Evolutionary conservation across 805 yeast genomes (phyloP), one percentile per base, ranked within the genome.

Genomic region (Candida nemodendra): DNA sequence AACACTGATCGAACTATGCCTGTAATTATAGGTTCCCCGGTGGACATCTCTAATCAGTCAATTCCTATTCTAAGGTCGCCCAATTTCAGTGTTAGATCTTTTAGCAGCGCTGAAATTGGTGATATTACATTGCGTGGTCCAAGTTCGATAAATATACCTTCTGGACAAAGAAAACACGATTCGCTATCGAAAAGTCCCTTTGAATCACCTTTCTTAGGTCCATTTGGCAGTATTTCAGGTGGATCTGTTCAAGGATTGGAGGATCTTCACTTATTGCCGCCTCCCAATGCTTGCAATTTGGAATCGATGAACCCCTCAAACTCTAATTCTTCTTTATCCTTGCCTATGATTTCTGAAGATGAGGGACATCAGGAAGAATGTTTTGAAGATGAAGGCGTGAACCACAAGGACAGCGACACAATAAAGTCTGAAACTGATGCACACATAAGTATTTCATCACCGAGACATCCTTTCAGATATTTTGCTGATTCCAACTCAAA

Each of bases 341-440:
- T 49, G 12, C 54, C 54, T 3, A 44, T 44, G 44, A 49, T 46
- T 3, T 49, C 54, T 2, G 54, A 49, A 31, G 54, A 49, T 31
- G 54, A 49, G 28, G 37, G 33, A 9, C 15, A 13, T 8, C 27
- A 31, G 15, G 41, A 37, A 9, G 18, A 8, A 8, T n/a, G n/a
- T n/a, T n/a, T n/a, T n/a, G 27, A 17, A 9, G 18, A 27, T 14
- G 30, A 27, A 4, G 24, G 24, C 7, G 24, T 21, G 9, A 21
- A 21, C 24, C n/a, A n/a, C n/a, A n/a, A n/a, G n/a, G n/a, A n/a
- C n/a, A n/a, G n/a, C n/a, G n/a, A n/a, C n/a, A n/a, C n/a, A n/a
- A n/a, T n/a, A n/a, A n/a, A n/a, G n/a, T n/a, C n/a, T n/a, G n/a
- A n/a, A n/a, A n/a, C n/a, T n/a, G 24, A 21, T 8, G 7, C 24